Percentiles rank a stretch among this genome's conserved stretches.
phyloP scores from a whole-genome alignment of 345 rosid species.

The Conringia planisiliqua region DNA sequence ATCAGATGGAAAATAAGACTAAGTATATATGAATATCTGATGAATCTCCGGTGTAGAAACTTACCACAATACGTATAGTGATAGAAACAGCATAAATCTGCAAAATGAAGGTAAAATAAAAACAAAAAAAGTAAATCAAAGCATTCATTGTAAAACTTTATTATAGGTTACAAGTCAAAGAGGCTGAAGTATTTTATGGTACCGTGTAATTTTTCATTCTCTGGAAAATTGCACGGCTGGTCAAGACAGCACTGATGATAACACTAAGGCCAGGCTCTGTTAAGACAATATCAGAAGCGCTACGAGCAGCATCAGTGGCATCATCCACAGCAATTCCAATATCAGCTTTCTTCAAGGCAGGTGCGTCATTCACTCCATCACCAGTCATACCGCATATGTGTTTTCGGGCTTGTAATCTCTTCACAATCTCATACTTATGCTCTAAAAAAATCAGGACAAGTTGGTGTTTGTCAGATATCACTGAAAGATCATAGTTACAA shows the following conservation, averaged over 20 bases:
- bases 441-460: constrained; percentile 24
- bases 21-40: background rate
- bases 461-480: background rate
- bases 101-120: background rate
- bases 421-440: constrained; percentile 59
- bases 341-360: constrained; percentile 63
- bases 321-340: constrained; percentile 67
- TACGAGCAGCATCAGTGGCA: constrained; percentile 59
- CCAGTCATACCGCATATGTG: constrained; percentile 67
- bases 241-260: constrained; percentile 55
- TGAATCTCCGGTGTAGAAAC: constrained; percentile 1
- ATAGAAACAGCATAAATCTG: constrained; percentile 72
- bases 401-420: constrained; percentile 46
- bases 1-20: background rate
- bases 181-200: background rate
- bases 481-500: background rate
- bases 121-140: background rate
- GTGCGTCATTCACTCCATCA: constrained; percentile 66
- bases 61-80: constrained; percentile 63
- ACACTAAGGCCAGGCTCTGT: constrained; percentile 69
- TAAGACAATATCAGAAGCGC: constrained; percentile 63
- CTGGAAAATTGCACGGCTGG: constrained; percentile 64
- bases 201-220: constrained; percentile 68
- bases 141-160: background rate
- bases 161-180: background rate